Base-by-base conservation (phyloP, 495 filamentous ascomycete species). In the Achaetomiella virescens region DNA sequence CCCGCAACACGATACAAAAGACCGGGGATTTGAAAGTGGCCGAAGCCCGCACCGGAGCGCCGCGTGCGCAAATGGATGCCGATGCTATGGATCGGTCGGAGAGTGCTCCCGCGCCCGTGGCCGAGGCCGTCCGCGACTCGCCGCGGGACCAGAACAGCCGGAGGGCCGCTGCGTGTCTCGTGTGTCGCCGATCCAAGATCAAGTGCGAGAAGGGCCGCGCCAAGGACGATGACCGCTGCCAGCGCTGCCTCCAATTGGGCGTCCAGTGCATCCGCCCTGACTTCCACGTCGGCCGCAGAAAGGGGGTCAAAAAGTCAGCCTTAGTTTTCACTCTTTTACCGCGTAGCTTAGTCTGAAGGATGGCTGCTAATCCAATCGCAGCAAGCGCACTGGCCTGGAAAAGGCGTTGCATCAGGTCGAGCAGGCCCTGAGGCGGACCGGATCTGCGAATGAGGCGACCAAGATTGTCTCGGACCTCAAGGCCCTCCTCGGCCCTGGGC, bases 341-440 rank as follows among this genome's bases (percentile, higher is more conserved):
- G 17, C 37, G n/a, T 18, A 21, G n/a, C 43, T 27, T 20, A 46
- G 18, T 35, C 21, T 43, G 25, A 43, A 40, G 63, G 51, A 61
- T 52, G n/a, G 21, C 20, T 24, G 49, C 51, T 59, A 40, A 57
- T 59, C 33, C 12, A 37, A 7, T 20, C 49, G 10, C 58, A 88
- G 85, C 65, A 89, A 89, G 66, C 82, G 85, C 24, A 86, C 81
- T 33, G 86, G 86, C 0, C 66, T 89, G 48, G 85, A 87, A 53
- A 89, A 87, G 66, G 85, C 86, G 1, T 75, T 89, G 24, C 80
- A 85, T 61, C 84, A 87, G 61, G 85, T 89, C 45, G 84, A 88
- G 59, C 82, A 88, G 64, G 86, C 84, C 14, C 78, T 89, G 43
- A 81, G 84, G 60, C 77, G 80, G n/a, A 81, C 81, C 0, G 81